Evolutionary conservation across 1,284 basidiomycete species (phyloP), one percentile per base, ranked within the genome.

Genomic region (Pterulicium gracile): DNA sequence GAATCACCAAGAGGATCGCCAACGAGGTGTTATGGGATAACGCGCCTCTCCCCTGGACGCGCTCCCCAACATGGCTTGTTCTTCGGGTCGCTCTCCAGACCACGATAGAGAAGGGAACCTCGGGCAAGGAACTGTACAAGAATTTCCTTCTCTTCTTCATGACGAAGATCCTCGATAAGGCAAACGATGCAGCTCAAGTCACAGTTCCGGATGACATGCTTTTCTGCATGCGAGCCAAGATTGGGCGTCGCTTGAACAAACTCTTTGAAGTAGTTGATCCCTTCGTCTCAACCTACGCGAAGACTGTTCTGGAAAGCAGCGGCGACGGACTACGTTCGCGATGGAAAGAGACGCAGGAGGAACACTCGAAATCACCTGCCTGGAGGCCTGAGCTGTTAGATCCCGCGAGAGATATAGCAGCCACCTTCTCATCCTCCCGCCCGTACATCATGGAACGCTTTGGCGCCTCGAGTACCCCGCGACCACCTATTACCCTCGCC

Each of bases 11-110:
- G 52, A 61, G 66, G 10, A 62, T 70, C 3, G 61, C 58, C 10
- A 70, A 75, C 48, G 68, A 75, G 19, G 63, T 73, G n/a, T 52
- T 72, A 7, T 71, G 65, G 64, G 24, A 61, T 3, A 46, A 57
- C 24, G 57, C 64, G 1, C 45, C 48, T 21, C 56, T 59, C 13
- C 71, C 71, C 10, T 75, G 72, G 72, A 56, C 69, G 19, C 55
- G 73, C n/a, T 69, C 69, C 3, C 57, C 68, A 0, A 50, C 70
- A 1, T 74, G 69, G 68, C 62, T 72, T 3, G 52, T 71, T n/a
- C 55, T 73, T 24, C 66, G 69, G 5, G 65, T 75, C 1, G 61
- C 65, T 4, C 42, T 66, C 4, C 64, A 63, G 27, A 57, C 58
- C 1, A 50, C 60, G 10, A 52, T 66, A 3, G 39, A n/a, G 2